phyloP scores from a whole-genome alignment of 2,329 filamentous ascomycete species.

The Pseudocercospora cruenta region DNA sequence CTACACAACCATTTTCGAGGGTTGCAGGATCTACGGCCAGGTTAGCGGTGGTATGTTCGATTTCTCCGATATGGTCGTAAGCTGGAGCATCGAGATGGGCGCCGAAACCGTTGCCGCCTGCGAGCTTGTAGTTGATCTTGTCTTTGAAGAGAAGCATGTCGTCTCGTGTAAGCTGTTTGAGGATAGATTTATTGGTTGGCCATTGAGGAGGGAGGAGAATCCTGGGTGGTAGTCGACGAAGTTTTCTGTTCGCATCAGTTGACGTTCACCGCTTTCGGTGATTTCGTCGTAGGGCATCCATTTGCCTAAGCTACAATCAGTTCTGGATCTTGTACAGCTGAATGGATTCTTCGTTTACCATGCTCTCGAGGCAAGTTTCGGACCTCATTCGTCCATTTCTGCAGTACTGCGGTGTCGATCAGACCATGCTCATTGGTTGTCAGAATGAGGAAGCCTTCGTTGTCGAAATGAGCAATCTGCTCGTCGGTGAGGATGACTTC shows the following conservation, averaged over 20 bases:
- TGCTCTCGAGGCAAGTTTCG: slow-evolving; percentile 28
- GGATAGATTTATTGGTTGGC: slow-evolving; percentile 37
- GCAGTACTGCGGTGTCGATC: slow-evolving; percentile 23
- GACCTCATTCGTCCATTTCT: slow-evolving; percentile 33
- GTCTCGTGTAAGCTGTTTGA: slow-evolving; percentile 42
- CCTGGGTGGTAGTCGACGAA: slow-evolving; percentile 34
- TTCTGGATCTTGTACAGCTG: not conserved
- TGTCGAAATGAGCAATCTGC: slow-evolving; percentile 31
- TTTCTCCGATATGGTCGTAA: slow-evolving; percentile 47
- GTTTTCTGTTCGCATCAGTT: slow-evolving; percentile 36
- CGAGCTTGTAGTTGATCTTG: slow-evolving; percentile 50
- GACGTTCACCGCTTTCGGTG: slow-evolving; percentile 26
- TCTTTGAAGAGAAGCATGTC: slow-evolving; percentile 50
- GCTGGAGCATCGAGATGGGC: slow-evolving; percentile 49
- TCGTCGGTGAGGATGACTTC: slow-evolving; percentile 25
- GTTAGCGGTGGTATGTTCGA: slow-evolving; percentile 47
- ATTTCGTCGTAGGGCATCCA: slow-evolving; percentile 38
- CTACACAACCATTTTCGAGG: slow-evolving; percentile 44
- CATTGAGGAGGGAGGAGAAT: slow-evolving; percentile 44
- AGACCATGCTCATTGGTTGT: slow-evolving; percentile 27
- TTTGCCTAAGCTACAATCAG: slow-evolving; percentile 12
- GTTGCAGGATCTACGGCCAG: slow-evolving; percentile 46
- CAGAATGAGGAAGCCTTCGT: slow-evolving; percentile 32
- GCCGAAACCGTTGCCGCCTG: slow-evolving; percentile 47
- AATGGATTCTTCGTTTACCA: not conserved